phyloP scores from a whole-genome alignment of 73 alveolate species.

The Urostyla sp. region DNA sequence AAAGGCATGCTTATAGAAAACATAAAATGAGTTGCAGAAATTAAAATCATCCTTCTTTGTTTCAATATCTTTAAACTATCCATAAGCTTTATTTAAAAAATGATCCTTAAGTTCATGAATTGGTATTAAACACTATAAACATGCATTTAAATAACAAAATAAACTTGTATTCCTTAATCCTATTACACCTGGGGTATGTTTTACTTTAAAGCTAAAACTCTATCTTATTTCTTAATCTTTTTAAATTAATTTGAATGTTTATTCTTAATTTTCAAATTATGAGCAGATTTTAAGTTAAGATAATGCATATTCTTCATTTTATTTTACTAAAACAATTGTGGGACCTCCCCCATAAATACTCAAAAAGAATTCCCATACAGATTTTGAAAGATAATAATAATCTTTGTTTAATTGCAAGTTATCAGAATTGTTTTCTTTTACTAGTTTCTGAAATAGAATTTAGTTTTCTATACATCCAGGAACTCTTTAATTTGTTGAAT shows the following conservation, averaged over 20 bases:
- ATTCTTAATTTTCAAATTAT: not conserved
- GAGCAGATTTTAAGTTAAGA: not conserved
- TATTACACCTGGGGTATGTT: not conserved
- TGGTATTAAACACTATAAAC: slow-evolving; percentile 34
- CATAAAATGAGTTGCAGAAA: slow-evolving; percentile 14
- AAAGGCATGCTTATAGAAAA: slow-evolving; percentile 15
- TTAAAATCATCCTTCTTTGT: slow-evolving; percentile 24
- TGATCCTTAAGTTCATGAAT: slow-evolving; percentile 22
- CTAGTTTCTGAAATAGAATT: not conserved
- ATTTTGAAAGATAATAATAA: slow-evolving; percentile 8
- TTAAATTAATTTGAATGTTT: not conserved
- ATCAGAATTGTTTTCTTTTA: not conserved
- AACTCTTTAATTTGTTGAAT: not conserved
- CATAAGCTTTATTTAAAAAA: slow-evolving; percentile 10
- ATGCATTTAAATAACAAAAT: slow-evolving; percentile 60
- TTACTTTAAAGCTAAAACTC: not conserved
- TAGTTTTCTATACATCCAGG: slow-evolving; percentile 22
- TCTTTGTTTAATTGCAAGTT: slow-evolving; percentile 10
- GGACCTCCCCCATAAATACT: slow-evolving; percentile 57
- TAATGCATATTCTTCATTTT: too few species aligned
- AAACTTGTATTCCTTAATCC: slow-evolving; percentile 30
- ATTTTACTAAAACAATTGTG: not conserved
- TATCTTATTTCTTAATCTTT: not conserved
- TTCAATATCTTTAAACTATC: not conserved
- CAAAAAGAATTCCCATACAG: slow-evolving; percentile 41